phyloP scores from a whole-genome alignment of 192 early-diverging fungal genomes.

The Backusella luteola region DNA sequence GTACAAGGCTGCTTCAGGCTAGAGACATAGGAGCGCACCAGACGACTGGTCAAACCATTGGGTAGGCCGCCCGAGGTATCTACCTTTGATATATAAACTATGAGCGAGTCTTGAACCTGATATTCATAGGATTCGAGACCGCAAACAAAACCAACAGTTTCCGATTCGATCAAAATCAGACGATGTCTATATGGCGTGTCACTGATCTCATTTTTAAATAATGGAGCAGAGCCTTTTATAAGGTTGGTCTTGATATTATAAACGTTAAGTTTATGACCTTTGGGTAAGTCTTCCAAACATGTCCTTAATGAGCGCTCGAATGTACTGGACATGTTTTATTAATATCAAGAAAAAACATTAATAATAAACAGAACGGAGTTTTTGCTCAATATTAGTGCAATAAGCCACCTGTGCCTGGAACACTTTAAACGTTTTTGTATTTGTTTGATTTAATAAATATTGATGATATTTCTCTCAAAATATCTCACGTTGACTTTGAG shows the following conservation, averaged over 20 bases:
- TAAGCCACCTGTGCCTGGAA: not conserved
- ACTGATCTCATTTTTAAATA: not conserved
- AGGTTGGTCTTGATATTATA: conserved; percentile 1
- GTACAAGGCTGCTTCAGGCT: conserved; percentile 9
- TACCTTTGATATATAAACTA: conserved; percentile 45
- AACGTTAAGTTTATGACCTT: not conserved
- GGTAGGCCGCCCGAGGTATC: conserved; percentile 40
- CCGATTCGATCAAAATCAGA: conserved; percentile 7
- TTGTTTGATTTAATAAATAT: no score
- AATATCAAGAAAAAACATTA: not conserved
- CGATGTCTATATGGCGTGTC: conserved; percentile 1
- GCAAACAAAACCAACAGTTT: conserved; percentile 18
- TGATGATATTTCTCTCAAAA: no score
- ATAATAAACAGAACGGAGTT: not conserved
- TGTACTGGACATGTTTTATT: not conserved
- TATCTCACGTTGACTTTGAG: no score
- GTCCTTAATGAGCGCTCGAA: not conserved
- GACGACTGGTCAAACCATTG: conserved; percentile 17
- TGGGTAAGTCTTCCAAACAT: not conserved
- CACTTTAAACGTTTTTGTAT: no score
- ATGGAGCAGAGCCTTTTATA: not conserved
- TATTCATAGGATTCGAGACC: conserved; percentile 27
- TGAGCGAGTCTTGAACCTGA: not conserved
- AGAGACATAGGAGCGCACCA: conserved; percentile 40
- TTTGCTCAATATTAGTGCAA: not conserved